These are phyloP conservation scores for Claviceps capensis DNA, from an alignment of 2,329 filamentous ascomycete species.

Conservation along the genomic window DNA sequence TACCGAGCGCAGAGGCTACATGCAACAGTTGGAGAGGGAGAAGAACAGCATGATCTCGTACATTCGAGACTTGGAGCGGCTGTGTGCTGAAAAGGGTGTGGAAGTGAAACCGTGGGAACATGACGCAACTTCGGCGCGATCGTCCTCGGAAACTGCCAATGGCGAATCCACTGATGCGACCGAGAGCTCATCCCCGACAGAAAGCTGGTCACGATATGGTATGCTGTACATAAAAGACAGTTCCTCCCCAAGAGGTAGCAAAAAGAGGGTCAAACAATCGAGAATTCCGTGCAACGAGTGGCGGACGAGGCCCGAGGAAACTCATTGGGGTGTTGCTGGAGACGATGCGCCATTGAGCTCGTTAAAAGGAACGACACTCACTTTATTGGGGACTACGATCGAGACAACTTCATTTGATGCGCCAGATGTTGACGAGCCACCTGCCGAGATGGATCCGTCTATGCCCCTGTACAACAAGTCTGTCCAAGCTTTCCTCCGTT, in stretches of 20 bases:
- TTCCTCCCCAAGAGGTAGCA: conserved; percentile 4
- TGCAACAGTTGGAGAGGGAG: conserved; percentile 62
- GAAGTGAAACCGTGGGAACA: conserved; percentile 41
- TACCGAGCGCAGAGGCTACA: conserved; percentile 64
- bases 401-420: conserved; percentile 62
- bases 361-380: conserved; percentile 63
- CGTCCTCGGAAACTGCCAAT: conserved; percentile 12
- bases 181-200: conserved; percentile 10
- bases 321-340: conserved; percentile 51
- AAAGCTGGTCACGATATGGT: conserved; percentile 20
- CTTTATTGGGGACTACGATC: conserved; percentile 66
- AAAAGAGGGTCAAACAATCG: conserved; percentile 10
- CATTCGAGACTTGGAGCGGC: conserved; percentile 53
- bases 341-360: conserved; percentile 55
- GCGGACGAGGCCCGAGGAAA: conserved; percentile 38
- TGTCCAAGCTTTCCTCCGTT: conserved; percentile 54
- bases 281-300: conserved; percentile 19
- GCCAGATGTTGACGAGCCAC: conserved; percentile 47
- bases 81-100: conserved; percentile 46
- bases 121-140: conserved; percentile 14
- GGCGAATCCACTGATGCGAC: conserved; percentile 11
- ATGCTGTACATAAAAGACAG: conserved; percentile 22
- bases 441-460: conserved; percentile 21
- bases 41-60: conserved; percentile 52
- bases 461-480: conserved; percentile 55